These are phyloP conservation scores for Adenanthera pavonina DNA, from an alignment of 306 rosid genomes.

Conservation along the genomic window DNA sequence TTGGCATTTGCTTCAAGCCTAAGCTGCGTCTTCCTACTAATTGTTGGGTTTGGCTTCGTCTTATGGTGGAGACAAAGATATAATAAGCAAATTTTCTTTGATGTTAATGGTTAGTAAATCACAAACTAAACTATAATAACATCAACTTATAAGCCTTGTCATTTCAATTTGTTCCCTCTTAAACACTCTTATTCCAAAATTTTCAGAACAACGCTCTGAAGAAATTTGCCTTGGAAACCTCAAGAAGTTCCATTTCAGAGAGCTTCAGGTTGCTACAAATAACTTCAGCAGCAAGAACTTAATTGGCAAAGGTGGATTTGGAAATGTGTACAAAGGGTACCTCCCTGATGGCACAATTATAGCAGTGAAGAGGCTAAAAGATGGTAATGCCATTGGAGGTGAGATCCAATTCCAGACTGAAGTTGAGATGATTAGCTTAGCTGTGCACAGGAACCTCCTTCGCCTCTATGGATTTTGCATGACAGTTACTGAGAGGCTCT, in stretches of 20 bases:
- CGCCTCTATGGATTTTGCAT: slow-evolving; percentile 89
- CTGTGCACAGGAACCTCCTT: slow-evolving; percentile 91
- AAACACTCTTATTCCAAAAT: background rate
- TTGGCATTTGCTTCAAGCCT: slow-evolving; percentile 92
- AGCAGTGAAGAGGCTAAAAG: slow-evolving; percentile 93
- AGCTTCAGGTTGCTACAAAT: slow-evolving; percentile 88
- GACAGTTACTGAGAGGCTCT: slow-evolving; percentile 83
- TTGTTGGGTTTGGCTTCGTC: slow-evolving; percentile 79
- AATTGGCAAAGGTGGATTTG: slow-evolving; percentile 94
- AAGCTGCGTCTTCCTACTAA: slow-evolving; percentile 79
- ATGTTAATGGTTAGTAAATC: slow-evolving; percentile 72
- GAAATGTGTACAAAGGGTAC: slow-evolving; percentile 90
- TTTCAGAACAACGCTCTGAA: slow-evolving; percentile 76
- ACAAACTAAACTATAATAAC: slow-evolving; percentile 2
- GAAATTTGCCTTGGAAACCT: slow-evolving; percentile 91
- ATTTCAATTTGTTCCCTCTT: slow-evolving; percentile 3
- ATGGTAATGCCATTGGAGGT: slow-evolving; percentile 87
- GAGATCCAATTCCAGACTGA: slow-evolving; percentile 95
- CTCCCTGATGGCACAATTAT: slow-evolving; percentile 77
- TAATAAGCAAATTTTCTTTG: slow-evolving; percentile 91
- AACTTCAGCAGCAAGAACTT: slow-evolving; percentile 89
- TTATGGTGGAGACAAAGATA: slow-evolving; percentile 91
- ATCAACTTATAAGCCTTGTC: background rate
- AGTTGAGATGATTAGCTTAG: slow-evolving; percentile 98
- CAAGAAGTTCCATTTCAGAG: slow-evolving; percentile 81